These are phyloP conservation scores for Aspergillus pseudotamarii DNA, from an alignment of 2,329 filamentous ascomycete genomes.

Conservation along the genomic window DNA sequence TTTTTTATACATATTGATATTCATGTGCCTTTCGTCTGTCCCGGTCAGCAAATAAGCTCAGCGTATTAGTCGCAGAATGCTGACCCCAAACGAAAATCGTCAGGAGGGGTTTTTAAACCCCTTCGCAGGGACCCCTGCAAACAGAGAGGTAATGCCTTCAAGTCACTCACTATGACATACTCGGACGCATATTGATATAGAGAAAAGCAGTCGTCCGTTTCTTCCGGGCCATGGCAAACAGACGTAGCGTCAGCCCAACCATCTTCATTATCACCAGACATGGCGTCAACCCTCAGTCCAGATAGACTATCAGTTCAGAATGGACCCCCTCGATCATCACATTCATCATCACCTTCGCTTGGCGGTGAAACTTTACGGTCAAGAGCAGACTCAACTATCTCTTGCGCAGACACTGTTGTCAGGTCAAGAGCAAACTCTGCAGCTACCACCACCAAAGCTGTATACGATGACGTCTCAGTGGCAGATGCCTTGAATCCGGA, in stretches of 20 bases:
- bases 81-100: conserved; percentile 17
- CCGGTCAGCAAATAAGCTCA: conserved; percentile 9
- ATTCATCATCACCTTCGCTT: conserved; percentile 39
- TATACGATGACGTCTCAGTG: conserved; percentile 42
- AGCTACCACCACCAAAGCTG: conserved; percentile 24
- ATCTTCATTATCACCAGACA: conserved; percentile 28
- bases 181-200: conserved; percentile 8
- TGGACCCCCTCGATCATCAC: conserved; percentile 34
- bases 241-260: conserved; percentile 15
- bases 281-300: conserved; percentile 27
- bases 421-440: conserved; percentile 40
- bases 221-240: conserved; percentile 7
- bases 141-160: conserved; percentile 16
- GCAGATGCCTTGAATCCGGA: conserved; percentile 72
- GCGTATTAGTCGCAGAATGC: conserved; percentile 19
- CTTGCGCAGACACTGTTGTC: conserved; percentile 37
- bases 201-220: conserved; percentile 7
- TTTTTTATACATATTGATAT: conserved; percentile 5
- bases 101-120: conserved; percentile 16
- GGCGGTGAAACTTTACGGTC: conserved; percentile 50
- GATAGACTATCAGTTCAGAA: conserved; percentile 29
- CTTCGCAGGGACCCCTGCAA: conserved; percentile 11
- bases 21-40: background rate
- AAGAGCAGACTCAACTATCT: conserved; percentile 44
- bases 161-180: background rate